Percentiles rank a stretch among this genome's conserved stretches.
Evolutionary conservation across 2,329 filamentous ascomycete species (phyloP).

Genomic region (Aureobasidium lini): DNA sequence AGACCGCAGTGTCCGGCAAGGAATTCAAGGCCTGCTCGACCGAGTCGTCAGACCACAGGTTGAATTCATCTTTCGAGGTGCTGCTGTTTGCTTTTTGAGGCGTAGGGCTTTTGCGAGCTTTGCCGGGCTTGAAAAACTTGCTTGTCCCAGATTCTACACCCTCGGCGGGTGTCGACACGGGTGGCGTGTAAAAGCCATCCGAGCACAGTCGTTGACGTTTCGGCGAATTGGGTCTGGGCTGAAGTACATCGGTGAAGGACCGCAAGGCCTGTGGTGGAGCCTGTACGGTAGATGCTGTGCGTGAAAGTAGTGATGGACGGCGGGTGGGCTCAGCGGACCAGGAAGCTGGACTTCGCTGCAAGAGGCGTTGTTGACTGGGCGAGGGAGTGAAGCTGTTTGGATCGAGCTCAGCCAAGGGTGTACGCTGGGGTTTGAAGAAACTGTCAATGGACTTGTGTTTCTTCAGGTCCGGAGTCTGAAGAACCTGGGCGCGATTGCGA

Average conservation of each 20-base stretch:
- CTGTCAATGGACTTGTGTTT: conserved; percentile 53
- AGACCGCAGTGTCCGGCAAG: conserved; percentile 24
- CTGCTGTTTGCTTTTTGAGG: conserved; percentile 11
- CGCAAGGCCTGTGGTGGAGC: conserved; percentile 19
- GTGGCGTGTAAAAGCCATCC: conserved; percentile 26
- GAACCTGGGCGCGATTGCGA: conserved; percentile 3
- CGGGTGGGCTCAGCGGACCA: conserved; percentile 44
- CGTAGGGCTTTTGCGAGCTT: conserved; percentile 20
- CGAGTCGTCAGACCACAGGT: conserved; percentile 43
- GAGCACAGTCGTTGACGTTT: conserved; percentile 41
- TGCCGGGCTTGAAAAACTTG: conserved; percentile 37
- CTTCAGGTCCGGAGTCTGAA: conserved; percentile 46
- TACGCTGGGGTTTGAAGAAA: conserved; percentile 58
- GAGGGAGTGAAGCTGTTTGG: conserved; percentile 61
- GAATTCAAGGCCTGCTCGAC: conserved; percentile 36
- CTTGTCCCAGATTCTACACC: conserved; percentile 31
- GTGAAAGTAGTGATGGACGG: conserved; percentile 25
- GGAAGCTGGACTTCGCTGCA: conserved; percentile 46
- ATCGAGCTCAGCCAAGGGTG: conserved; percentile 59
- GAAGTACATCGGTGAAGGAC: conserved; percentile 32
- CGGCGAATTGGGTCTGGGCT: conserved; percentile 32
- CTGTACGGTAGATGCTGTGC: conserved; percentile 17
- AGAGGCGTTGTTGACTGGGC: conserved; percentile 53
- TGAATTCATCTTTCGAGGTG: conserved; percentile 30
- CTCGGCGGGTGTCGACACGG: conserved; percentile 5